phyloP scores from a whole-genome alignment of 768 basidiomycete species.

The Hysterangium stoloniferum region DNA sequence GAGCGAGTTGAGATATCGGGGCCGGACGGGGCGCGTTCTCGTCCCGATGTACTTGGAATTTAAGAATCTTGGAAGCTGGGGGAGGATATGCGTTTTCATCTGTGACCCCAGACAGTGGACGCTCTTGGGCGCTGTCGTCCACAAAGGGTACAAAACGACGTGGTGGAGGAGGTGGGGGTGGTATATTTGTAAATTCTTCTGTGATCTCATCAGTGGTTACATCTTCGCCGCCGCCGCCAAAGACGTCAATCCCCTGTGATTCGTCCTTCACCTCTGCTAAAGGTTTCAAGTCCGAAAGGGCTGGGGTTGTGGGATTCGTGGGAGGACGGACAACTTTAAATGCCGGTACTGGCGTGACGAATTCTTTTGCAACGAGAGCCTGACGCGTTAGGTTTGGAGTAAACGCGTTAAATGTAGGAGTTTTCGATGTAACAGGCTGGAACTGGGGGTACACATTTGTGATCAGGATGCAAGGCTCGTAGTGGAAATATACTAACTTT shows the following conservation, averaged over 20 bases:
- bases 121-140: conserved; percentile 15
- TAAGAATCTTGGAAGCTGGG: conserved; percentile 14
- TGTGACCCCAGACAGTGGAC: neutral
- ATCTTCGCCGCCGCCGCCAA: conserved; percentile 1
- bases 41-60: conserved; percentile 16
- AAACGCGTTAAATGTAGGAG: conserved; percentile 33
- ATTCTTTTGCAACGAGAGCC: conserved; percentile 6
- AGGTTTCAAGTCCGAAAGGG: conserved; percentile 14
- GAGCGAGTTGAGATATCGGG: neutral
- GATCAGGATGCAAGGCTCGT: neutral
- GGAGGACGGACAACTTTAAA: conserved; percentile 12
- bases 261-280: conserved; percentile 21
- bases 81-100: conserved; percentile 16
- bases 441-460: conserved; percentile 37
- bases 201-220: conserved; percentile 11
- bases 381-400: conserved; percentile 20
- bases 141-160: conserved; percentile 14
- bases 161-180: conserved; percentile 9
- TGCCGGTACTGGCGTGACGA: conserved; percentile 10
- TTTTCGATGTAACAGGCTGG: conserved; percentile 45
- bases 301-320: conserved; percentile 18
- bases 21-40: conserved; percentile 15
- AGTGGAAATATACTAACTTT: conserved; percentile 30
- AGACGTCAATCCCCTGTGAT: conserved; percentile 15
- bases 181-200: conserved; percentile 9